Base-by-base conservation (phyloP, 495 filamentous ascomycete genomes). In the Daldinia bambusicola region DNA sequence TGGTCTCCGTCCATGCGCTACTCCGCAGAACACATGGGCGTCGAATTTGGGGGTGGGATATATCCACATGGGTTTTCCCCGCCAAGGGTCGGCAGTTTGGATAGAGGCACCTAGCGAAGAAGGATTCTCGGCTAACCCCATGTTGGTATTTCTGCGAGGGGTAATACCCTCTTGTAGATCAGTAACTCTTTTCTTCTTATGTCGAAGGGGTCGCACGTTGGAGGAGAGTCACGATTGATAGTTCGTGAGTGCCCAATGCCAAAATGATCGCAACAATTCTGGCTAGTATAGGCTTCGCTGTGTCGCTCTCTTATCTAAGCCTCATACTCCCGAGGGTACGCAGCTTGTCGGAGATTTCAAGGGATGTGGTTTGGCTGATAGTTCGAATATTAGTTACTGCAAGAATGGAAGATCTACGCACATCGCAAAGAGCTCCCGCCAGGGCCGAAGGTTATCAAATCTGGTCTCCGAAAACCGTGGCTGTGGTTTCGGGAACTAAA, bases 401-500 rank as follows among this genome's bases (percentile, higher is more conserved):
- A 77, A 72, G 41, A 72, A 61, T 79, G 77, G 77, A 74, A 67
- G 10, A 34, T 80, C 12, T 70, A 75, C 63, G 61, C 77, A 9
- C 76, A 76, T 41, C 78, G 79, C 12, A 67, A 66, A 1, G 63
- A 75, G 26, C 78, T 80, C 13, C 79, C 79, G 2, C 79, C 78
- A 4, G 77, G 78, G 2, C 78, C 79, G 7, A 75, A 73, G 32
- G 62, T 55, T 1, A 69, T 80, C 60, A 80, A 79, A 38, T 77
- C 76, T 2, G 78, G 78, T 38, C 20, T 72, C 52, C 55, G 60
- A 12, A 83, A 86, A 57, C 86, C 86, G 20, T 92, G 89, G 89
- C 74, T 86, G 16, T 84, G 86, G 74, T 89, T 90, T 76, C 75
- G 84, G 63, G 76, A 87, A 69, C 85, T 86, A 76, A 81, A 83